Conservation (phyloP, 306 rosid genomes). For the Prunus padus region DNA sequence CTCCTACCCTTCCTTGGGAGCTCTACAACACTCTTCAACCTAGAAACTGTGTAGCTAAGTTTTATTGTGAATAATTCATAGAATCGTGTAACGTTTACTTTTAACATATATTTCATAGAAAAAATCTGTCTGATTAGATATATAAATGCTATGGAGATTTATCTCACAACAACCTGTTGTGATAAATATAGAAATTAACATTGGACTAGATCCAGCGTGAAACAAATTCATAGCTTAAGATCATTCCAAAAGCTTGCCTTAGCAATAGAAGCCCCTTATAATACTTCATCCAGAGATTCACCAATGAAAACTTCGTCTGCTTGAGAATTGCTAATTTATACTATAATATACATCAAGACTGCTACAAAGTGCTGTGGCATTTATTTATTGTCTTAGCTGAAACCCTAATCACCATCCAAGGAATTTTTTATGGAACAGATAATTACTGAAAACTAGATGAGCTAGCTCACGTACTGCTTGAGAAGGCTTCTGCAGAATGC, state of each 20-base stretch:
- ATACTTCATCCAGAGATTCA: background rate
- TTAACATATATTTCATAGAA: no score
- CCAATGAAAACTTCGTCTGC: background rate
- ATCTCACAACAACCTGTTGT: no score
- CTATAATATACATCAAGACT: background rate
- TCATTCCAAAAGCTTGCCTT: background rate
- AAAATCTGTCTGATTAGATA: no score
- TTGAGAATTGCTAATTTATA: background rate
- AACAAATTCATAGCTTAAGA: background rate
- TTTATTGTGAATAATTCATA: no score
- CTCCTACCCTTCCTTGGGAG: background rate
- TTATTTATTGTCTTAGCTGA: background rate
- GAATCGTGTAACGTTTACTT: background rate
- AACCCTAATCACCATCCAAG: conserved; percentile 1
- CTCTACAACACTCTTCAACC: conserved; percentile 10
- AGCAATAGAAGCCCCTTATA: background rate
- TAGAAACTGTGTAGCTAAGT: background rate
- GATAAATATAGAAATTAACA: background rate
- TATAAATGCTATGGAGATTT: no score
- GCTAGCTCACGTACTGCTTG: conserved; percentile 78
- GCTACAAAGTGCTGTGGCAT: background rate
- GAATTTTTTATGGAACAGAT: background rate
- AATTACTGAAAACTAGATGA: no score
- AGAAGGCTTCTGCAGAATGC: conserved; percentile 84
- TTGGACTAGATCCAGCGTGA: background rate